These are phyloP conservation scores for Rhodotorula taiwanensis DNA, from an alignment of 768 basidiomycete genomes.

Conservation along the genomic window DNA sequence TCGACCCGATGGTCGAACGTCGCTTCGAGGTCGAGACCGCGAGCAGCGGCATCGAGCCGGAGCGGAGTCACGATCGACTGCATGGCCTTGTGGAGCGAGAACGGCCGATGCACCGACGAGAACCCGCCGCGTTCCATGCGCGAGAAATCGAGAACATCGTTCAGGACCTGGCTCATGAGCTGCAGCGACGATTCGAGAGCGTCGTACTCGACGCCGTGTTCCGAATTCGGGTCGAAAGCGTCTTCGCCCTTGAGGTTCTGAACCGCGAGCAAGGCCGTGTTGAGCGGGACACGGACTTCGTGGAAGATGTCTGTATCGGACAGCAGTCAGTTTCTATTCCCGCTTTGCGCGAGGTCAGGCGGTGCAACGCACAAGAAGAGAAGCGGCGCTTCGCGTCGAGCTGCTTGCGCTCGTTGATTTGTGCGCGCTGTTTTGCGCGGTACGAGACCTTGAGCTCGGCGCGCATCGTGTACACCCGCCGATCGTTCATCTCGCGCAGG, in stretches of 20 bases:
- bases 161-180: slow-evolving; percentile 64
- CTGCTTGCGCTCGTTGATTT: slow-evolving; percentile 61
- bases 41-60: slow-evolving; percentile 38
- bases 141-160: slow-evolving; percentile 47
- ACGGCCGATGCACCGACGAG: slow-evolving; percentile 49
- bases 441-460: slow-evolving; percentile 71
- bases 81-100: slow-evolving; percentile 49
- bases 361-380: slow-evolving; percentile 47
- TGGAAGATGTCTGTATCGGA: slow-evolving; percentile 44
- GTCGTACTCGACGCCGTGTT: slow-evolving; percentile 79
- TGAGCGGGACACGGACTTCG: slow-evolving; percentile 51
- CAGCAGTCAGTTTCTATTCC: too few species aligned
- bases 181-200: slow-evolving; percentile 72
- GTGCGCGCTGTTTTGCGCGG: slow-evolving; percentile 62
- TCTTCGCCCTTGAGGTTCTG: slow-evolving; percentile 84
- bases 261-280: slow-evolving; percentile 65
- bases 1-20: slow-evolving; percentile 43
- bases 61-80: slow-evolving; percentile 47
- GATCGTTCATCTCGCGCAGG: slow-evolving; percentile 51
- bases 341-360: too few species aligned
- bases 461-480: slow-evolving; percentile 61
- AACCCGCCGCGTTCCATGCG: slow-evolving; percentile 72
- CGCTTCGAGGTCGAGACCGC: slow-evolving; percentile 40
- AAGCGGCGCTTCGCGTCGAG: slow-evolving; percentile 70
- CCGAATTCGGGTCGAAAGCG: slow-evolving; percentile 54